A percentile compares a stretch with the other conserved stretches of the same genome.
Evolutionary conservation across 192 early-diverging fungal species (phyloP).

Genomic region (Pilobolus umbonatus): DNA sequence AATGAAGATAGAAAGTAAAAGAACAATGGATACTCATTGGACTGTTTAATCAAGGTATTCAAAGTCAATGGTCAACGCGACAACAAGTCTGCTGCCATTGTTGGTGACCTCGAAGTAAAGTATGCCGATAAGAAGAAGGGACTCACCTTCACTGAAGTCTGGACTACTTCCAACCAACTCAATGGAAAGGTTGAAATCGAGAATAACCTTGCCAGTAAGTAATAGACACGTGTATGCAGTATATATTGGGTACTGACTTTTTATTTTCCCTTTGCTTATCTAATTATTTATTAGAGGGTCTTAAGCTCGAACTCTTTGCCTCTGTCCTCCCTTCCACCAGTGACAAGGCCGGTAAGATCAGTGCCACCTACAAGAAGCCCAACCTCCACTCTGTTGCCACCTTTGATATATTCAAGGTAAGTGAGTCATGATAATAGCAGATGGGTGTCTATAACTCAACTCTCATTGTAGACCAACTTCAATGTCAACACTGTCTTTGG

Average conservation of each 20-base stretch:
- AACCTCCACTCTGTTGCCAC: constrained; percentile 83
- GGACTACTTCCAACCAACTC: constrained; percentile 93
- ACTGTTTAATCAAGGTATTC: too few species aligned
- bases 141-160: constrained; percentile 92
- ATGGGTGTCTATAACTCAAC: neutral
- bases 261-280: neutral
- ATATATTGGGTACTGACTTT: neutral
- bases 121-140: constrained; percentile 92
- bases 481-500: constrained; percentile 85
- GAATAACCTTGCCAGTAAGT: constrained; percentile 79
- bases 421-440: neutral
- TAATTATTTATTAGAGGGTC: constrained; percentile 55
- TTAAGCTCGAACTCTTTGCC: constrained; percentile 89
- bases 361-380: constrained; percentile 94
- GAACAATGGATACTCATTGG: too few species aligned
- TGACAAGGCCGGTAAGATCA: constrained; percentile 74
- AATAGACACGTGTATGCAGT: neutral
- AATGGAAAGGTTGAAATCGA: constrained; percentile 89
- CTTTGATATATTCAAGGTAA: constrained; percentile 89
- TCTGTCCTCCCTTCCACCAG: constrained; percentile 82
- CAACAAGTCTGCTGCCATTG: constrained; percentile 91
- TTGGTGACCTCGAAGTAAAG: constrained; percentile 97
- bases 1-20: too few species aligned
- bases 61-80: constrained; percentile 92
- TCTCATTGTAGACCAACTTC: constrained; percentile 62